Conservation (phyloP, 306 rosid species). For the Vigna trinervia region DNA sequence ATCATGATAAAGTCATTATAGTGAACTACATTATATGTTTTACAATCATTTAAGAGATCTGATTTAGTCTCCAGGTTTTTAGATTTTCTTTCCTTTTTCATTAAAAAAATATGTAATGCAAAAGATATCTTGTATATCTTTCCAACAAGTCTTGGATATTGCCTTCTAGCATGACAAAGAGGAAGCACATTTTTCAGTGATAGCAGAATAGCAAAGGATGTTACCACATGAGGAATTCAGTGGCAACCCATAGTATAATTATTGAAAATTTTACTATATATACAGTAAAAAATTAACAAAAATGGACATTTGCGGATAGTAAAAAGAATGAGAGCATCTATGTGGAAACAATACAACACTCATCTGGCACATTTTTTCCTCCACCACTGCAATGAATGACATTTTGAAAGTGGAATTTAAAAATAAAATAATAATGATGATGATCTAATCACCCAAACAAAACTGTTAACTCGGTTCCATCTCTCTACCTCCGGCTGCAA, state of each 20-base stretch:
- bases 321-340: conserved; percentile 50
- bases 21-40: too few species aligned
- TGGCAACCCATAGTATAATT: conserved; percentile 54
- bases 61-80: too few species aligned
- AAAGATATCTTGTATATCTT: too few species aligned
- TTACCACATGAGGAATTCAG: conserved; percentile 47
- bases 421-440: conserved; percentile 23
- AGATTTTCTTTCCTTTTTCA: too few species aligned
- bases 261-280: conserved; percentile 54
- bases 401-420: conserved; percentile 45
- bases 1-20: too few species aligned
- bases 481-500: conserved; percentile 60
- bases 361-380: conserved; percentile 56
- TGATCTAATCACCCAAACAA: conserved; percentile 51
- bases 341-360: conserved; percentile 51
- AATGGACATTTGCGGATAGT: conserved; percentile 42
- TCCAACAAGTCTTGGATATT: conserved; percentile 1
- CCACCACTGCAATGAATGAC: conserved; percentile 48
- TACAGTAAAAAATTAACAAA: conserved; percentile 62
- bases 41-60: too few species aligned
- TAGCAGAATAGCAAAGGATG: conserved; percentile 46
- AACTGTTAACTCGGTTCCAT: conserved; percentile 55
- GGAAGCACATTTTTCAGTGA: conserved; percentile 40
- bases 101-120: too few species aligned
- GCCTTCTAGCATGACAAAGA: conserved; percentile 31